phyloP scores from a whole-genome alignment of 306 rosid species.

The Ziziphus jujuba region DNA sequence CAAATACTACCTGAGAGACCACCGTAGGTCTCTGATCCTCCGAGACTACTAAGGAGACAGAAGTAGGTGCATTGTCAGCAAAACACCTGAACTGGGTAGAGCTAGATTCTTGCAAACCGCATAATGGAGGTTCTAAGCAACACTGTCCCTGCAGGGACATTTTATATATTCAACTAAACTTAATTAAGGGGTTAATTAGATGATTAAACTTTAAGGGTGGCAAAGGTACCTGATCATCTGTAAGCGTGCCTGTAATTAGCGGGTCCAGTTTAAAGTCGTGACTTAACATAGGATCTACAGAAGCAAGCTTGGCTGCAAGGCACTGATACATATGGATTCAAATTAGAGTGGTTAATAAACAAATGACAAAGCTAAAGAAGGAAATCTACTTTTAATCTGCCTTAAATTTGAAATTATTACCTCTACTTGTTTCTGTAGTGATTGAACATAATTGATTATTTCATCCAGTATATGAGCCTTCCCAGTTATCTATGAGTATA shows the following conservation, averaged over 20 bases:
- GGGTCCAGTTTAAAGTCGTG: not conserved
- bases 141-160: not conserved
- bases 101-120: not conserved
- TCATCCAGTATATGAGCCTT: conserved; percentile 22
- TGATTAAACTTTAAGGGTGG: not conserved
- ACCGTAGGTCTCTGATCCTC: not conserved
- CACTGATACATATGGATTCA: conserved; percentile 2
- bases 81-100: conserved; percentile 1
- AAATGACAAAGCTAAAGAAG: not conserved
- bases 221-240: not conserved
- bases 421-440: conserved; percentile 27
- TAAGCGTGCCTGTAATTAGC: not conserved
- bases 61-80: not conserved
- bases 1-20: not conserved
- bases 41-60: not conserved
- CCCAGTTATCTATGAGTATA: conserved; percentile 3
- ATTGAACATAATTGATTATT: conserved; percentile 23
- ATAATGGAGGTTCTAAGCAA: conserved; percentile 11
- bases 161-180: not conserved
- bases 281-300: conserved; percentile 6
- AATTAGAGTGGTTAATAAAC: not conserved
- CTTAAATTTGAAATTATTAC: not conserved
- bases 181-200: too few species aligned
- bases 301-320: conserved; percentile 15
- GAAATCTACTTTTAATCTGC: not conserved